Conservation (phyloP, 305 asterid genomes). For the Solanum hybrid region DNA sequence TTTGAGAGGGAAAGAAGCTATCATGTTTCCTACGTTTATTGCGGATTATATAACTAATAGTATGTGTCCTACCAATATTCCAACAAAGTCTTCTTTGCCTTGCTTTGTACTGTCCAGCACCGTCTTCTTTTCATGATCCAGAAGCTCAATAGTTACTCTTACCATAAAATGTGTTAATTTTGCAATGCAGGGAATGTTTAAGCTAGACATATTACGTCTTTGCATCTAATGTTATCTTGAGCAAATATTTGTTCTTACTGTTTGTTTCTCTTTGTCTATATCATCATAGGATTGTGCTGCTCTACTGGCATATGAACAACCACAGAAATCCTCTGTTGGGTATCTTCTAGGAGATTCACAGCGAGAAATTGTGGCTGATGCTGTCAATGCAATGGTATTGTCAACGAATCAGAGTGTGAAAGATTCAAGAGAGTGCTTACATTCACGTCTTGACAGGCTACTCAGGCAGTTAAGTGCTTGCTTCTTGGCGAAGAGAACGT, state of each 20-base stretch:
- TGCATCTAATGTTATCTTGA: background rate
- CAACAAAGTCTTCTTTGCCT: background rate
- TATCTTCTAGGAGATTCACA: conserved; percentile 77
- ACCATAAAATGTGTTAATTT: background rate
- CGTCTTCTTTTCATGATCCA: background rate
- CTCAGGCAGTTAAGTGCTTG: conserved; percentile 70
- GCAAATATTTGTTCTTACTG: background rate
- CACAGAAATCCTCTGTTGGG: conserved; percentile 60
- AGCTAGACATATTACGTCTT: background rate
- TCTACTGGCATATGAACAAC: conserved; percentile 71
- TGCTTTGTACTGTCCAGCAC: conserved; percentile 1
- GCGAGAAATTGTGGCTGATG: conserved; percentile 85
- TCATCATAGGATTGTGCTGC: conserved; percentile 73
- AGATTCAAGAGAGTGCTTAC: conserved; percentile 44
- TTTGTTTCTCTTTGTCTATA: background rate
- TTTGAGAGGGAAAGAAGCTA: background rate
- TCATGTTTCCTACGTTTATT: background rate
- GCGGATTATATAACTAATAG: background rate
- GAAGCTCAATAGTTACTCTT: background rate
- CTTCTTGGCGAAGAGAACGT: conserved; percentile 59
- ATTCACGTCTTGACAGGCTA: conserved; percentile 66
- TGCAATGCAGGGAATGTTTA: background rate
- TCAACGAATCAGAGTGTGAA: conserved; percentile 47
- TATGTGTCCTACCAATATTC: background rate
- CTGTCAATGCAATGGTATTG: conserved; percentile 62